Conservation (phyloP, 129 eudicot species). For the Saussurea involucrata region DNA sequence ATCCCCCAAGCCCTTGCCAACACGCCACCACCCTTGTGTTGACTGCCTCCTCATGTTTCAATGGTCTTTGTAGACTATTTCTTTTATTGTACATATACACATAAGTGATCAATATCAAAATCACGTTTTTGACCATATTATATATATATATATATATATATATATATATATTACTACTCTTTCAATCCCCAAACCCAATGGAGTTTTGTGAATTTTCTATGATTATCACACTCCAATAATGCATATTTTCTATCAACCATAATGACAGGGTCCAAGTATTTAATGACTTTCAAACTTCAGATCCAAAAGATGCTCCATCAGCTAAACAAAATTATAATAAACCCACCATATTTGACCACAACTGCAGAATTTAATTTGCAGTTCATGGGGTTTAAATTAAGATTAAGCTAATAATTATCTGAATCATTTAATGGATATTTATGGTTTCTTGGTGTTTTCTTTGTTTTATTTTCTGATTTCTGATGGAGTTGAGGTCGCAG, state of each 20-base stretch:
- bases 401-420: not conserved
- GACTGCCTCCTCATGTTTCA: not conserved
- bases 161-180: not conserved
- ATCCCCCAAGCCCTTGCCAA: too few relatives aligned
- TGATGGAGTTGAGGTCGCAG: slow-evolving; percentile 23
- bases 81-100: not conserved
- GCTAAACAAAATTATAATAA: not conserved
- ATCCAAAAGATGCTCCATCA: not conserved
- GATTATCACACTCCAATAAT: slow-evolving; percentile 20
- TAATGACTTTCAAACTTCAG: slow-evolving; percentile 6
- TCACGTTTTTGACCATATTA: slow-evolving; percentile 1
- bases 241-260: slow-evolving; percentile 6
- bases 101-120: not conserved
- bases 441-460: slow-evolving; percentile 1
- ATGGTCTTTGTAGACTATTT: too few relatives aligned
- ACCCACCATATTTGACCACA: slow-evolving; percentile 16
- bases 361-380: not conserved
- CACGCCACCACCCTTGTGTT: too few relatives aligned
- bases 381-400: not conserved
- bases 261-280: not conserved
- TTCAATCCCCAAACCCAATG: slow-evolving; percentile 4
- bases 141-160: too few relatives aligned
- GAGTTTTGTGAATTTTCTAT: not conserved
- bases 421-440: not conserved
- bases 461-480: slow-evolving; percentile 15